Evolutionary conservation across 176 grass and related monocot species (phyloP).

Genomic region (Eremochloa ophiuroides): DNA sequence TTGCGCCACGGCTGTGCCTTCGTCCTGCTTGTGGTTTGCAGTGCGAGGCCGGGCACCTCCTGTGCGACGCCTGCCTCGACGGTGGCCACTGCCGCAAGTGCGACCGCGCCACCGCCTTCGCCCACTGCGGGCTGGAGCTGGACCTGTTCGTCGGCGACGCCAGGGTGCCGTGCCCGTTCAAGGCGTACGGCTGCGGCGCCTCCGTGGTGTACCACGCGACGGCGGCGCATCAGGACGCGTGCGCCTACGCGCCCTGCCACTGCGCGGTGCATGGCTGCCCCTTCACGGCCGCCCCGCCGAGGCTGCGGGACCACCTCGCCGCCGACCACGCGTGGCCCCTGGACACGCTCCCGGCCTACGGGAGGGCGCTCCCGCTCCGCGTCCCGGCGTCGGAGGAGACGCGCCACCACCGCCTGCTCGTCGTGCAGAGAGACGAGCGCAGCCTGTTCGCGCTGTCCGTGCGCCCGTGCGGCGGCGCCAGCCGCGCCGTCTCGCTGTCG

Average conservation of each 20-base stretch:
- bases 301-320: slow-evolving; percentile 4
- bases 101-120: not conserved
- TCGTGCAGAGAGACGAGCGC: not conserved
- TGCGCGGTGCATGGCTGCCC: not conserved
- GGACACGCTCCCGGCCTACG: not conserved
- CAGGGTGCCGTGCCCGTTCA: slow-evolving; percentile 23
- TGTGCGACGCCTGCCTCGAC: not conserved
- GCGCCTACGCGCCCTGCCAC: too few species aligned
- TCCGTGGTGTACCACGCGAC: not conserved
- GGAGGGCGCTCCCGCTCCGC: not conserved
- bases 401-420: not conserved
- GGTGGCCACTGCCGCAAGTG: not conserved
- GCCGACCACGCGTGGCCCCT: not conserved
- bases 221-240: not conserved
- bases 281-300: not conserved
- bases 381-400: not conserved
- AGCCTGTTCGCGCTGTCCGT: not conserved
- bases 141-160: not conserved
- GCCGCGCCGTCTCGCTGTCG: not conserved
- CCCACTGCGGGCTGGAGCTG: not conserved
- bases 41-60: slow-evolving; percentile 4
- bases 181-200: not conserved
- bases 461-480: not conserved
- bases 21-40: not conserved
- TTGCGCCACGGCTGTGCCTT: too few species aligned